phyloP scores from a whole-genome alignment of 306 rosid genomes.

The Cucumis sativus region Cucumber_9930_V3 NC_026656.2:4340001-4340500 shows the following conservation, averaged over 20 bases:
- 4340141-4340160: background rate
- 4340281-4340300: background rate
- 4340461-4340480: too few species aligned
- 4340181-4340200: background rate
- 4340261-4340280: background rate
- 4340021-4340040: slow-evolving; percentile 24
- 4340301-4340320: background rate
- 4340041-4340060: slow-evolving; percentile 45
- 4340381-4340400: background rate
- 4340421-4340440: too few species aligned
- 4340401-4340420: background rate
- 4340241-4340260: background rate
- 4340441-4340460: too few species aligned
- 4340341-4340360: background rate
- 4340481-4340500: too few species aligned
- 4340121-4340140: background rate
- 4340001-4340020: slow-evolving; percentile 33
- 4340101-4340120: slow-evolving; percentile 16
- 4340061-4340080: slow-evolving; percentile 25
- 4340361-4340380: background rate
- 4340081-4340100: slow-evolving; percentile 46
- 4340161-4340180: background rate
- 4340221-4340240: background rate
- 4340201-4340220: background rate
- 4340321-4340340: background rate